Evolutionary conservation across 805 yeast species (phyloP).

Genomic region (Candida multigemmis): DNA sequence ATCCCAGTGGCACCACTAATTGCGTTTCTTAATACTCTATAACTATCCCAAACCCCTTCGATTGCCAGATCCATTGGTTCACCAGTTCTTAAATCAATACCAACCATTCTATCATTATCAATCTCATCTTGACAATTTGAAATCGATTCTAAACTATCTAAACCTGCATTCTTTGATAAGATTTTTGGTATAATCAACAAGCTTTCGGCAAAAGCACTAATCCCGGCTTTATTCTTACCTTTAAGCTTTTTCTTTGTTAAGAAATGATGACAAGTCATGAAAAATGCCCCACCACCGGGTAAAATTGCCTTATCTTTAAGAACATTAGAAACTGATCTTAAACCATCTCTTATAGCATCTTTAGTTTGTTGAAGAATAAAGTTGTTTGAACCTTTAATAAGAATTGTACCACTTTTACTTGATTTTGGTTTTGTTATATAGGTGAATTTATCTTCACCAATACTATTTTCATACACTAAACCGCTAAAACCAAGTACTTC

Average conservation of each 20-base stretch:
- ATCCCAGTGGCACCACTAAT: slow-evolving; percentile 89
- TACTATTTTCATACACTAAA: slow-evolving; percentile 78
- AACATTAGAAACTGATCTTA: slow-evolving; percentile 89
- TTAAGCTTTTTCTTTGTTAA: slow-evolving; percentile 44
- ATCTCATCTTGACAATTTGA: slow-evolving; percentile 86
- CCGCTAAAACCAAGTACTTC: slow-evolving; percentile 83
- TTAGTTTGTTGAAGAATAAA: slow-evolving; percentile 86
- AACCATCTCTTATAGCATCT: slow-evolving; percentile 96
- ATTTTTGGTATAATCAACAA: slow-evolving; percentile 89
- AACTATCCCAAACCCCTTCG: slow-evolving; percentile 96
- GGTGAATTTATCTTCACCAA: slow-evolving; percentile 97
- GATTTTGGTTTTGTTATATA: slow-evolving; percentile 84
- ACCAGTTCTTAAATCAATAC: slow-evolving; percentile 84
- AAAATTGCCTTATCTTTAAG: slow-evolving; percentile 76
- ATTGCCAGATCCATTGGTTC: slow-evolving; percentile 92
- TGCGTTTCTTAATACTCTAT: slow-evolving; percentile 88
- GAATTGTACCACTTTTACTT: slow-evolving; percentile 85
- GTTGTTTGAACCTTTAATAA: slow-evolving; percentile 88
- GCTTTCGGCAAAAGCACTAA: slow-evolving; percentile 90
- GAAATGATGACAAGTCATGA: slow-evolving; percentile 69
- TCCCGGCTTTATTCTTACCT: slow-evolving; percentile 85
- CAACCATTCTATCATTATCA: slow-evolving; percentile 73
- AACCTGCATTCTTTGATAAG: slow-evolving; percentile 84
- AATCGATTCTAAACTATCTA: slow-evolving; percentile 83
- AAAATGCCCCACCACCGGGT: slow-evolving; percentile 98